Conservation (phyloP, 2,329 filamentous ascomycete species). For the Tolypocladium nubicola region DNA sequence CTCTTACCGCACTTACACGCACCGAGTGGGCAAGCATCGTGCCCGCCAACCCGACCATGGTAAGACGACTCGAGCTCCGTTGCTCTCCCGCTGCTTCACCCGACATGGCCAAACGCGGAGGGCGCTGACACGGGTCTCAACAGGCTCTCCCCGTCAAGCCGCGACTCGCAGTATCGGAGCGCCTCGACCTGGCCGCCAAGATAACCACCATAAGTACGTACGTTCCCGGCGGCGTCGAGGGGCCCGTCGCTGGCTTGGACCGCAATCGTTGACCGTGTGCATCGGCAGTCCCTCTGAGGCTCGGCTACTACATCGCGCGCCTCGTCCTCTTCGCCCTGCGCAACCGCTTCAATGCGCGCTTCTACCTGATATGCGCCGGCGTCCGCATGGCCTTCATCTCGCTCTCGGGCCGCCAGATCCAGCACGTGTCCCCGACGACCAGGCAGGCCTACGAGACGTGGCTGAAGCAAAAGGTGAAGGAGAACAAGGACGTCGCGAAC, state of each 20-base stretch:
- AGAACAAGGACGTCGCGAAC: slow-evolving; percentile 2
- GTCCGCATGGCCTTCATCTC: slow-evolving; percentile 8
- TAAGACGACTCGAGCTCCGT: neutral
- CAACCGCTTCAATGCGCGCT: slow-evolving; percentile 6
- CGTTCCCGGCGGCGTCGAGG: neutral
- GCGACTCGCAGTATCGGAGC: slow-evolving; percentile 10
- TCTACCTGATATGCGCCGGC: slow-evolving; percentile 7
- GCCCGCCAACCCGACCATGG: neutral
- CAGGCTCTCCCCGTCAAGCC: slow-evolving; percentile 6
- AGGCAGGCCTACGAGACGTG: slow-evolving; percentile 11
- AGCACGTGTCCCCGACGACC: slow-evolving; percentile 9
- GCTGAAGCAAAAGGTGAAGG: slow-evolving; percentile 9
- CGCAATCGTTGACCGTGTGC: neutral
- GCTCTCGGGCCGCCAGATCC: slow-evolving; percentile 12
- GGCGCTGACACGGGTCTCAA: neutral
- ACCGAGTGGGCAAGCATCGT: neutral
- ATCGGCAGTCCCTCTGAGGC: slow-evolving; percentile 5
- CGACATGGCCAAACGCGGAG: neutral
- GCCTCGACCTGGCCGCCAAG: slow-evolving; percentile 4
- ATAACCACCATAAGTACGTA: slow-evolving; percentile 8
- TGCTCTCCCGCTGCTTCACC: neutral
- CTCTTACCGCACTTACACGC: no score
- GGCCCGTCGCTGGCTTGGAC: neutral
- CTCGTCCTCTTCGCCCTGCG: slow-evolving; percentile 8
- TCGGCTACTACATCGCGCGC: slow-evolving; percentile 4